Base-by-base conservation (phyloP, 768 basidiomycete genomes). In the Clavaria fumosa region DNA sequence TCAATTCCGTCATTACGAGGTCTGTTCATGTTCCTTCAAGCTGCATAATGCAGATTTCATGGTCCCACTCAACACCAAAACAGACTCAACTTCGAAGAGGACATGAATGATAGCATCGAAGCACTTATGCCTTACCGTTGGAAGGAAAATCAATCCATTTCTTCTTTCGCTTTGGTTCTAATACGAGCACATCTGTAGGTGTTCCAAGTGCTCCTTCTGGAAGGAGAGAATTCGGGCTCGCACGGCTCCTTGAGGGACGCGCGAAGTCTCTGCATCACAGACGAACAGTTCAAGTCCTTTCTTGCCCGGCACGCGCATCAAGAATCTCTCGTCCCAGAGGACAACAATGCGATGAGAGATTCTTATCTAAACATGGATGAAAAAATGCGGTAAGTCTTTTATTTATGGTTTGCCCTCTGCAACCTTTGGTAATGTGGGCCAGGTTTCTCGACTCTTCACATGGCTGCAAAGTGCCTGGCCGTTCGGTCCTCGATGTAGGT, bases 1-100 rank as follows among this genome's bases (percentile, higher is more conserved):
- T 63, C 14, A 62, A 64, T 30, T 40, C 53, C 1, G 54, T 56
- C 23, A 45, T 62, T 26, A 60, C 50, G 6, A 34, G 33, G 39
- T 34, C 7, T 9, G 26, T 28, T 24, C 32, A 20, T n/a, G n/a
- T n/a, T n/a, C n/a, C n/a, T n/a, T n/a, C n/a, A n/a, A n/a, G n/a
- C n/a, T n/a, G n/a, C n/a, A n/a, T n/a, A n/a, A 17, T 9, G 5
- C 7, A 12, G 11, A 30, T 10, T 19, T 20, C 9, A 7, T 12
- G 9, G 2, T 15, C 14, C 11, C 9, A 19, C 5, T 34, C 18
- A 24, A n/a, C 20, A 22, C 11, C 12, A 7, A 9, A 9, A 10
- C 19, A 62, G 59, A 5, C 50, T 56, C 11, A 63, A 63, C 34
- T 59, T 53, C 51, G 40, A 60, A 10, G 59, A 63, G 37, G 60